phyloP scores from a whole-genome alignment of 495 filamentous ascomycete genomes.

The Oidiodendron maius region DNA sequence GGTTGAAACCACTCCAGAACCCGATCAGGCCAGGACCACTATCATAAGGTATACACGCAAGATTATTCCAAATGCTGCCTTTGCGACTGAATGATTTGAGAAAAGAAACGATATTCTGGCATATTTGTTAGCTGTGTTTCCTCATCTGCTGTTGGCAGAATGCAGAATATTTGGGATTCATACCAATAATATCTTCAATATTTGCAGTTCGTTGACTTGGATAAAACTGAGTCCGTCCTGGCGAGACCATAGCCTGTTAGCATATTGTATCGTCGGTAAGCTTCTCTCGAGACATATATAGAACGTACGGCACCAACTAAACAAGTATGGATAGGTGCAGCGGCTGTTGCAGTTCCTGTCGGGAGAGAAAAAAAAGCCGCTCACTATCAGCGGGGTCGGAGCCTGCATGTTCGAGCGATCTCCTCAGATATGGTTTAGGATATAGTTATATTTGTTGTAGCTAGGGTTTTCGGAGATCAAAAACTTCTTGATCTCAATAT shows the following conservation, averaged over 20 bases:
- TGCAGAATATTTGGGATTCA: neutral
- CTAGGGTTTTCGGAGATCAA: too few species aligned
- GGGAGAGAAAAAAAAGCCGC: too few species aligned
- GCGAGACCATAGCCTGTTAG: too few species aligned
- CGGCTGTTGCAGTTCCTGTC: too few species aligned
- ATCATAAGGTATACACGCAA: slow-evolving; percentile 52
- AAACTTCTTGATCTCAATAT: too few species aligned
- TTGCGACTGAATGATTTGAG: slow-evolving; percentile 53
- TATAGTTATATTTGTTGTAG: too few species aligned
- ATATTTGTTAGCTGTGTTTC: slow-evolving; percentile 4
- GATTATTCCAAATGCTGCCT: slow-evolving; percentile 39
- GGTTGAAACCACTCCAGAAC: slow-evolving; percentile 40
- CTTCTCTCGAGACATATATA: neutral
- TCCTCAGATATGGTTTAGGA: too few species aligned
- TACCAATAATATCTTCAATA: slow-evolving; percentile 35
- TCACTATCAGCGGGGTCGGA: too few species aligned
- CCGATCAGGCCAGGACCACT: slow-evolving; percentile 31
- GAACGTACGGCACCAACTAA: slow-evolving; percentile 28
- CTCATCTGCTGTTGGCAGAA: neutral
- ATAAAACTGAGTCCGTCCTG: slow-evolving; percentile 29
- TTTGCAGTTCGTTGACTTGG: slow-evolving; percentile 28
- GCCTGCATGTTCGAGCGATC: too few species aligned
- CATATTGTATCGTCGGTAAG: too few species aligned
- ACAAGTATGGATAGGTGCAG: too few species aligned
- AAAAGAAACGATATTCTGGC: slow-evolving; percentile 49